phyloP scores from a whole-genome alignment of 495 filamentous ascomycete genomes.

The Letharia lupina region DNA sequence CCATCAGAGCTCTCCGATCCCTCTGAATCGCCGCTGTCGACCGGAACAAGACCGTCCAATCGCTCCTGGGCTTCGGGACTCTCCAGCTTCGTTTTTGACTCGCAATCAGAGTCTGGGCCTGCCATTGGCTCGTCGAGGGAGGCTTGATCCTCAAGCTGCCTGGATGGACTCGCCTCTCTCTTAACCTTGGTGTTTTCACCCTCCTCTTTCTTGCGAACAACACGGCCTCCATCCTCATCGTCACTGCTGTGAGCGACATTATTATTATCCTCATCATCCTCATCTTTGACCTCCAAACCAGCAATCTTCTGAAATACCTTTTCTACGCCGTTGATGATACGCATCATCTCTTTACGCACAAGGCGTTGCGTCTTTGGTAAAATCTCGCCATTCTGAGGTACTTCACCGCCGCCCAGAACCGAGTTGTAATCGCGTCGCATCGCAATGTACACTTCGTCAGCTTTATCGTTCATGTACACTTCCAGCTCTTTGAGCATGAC shows the following conservation, averaged over 20 bases:
- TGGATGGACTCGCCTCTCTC: neutral
- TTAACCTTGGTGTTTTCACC: neutral
- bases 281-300: slow-evolving; percentile 21
- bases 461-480: slow-evolving; percentile 31
- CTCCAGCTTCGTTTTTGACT: neutral
- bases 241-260: slow-evolving; percentile 1
- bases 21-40: neutral
- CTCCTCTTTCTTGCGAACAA: neutral
- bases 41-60: neutral
- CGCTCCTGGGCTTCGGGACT: neutral
- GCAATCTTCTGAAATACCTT: slow-evolving; percentile 16
- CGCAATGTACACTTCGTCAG: slow-evolving; percentile 35
- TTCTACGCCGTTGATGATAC: slow-evolving; percentile 19
- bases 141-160: neutral
- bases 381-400: slow-evolving; percentile 14
- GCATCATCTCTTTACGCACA: slow-evolving; percentile 20
- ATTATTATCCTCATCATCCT: slow-evolving; percentile 11
- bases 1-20: neutral
- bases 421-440: slow-evolving; percentile 39
- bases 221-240: neutral
- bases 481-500: slow-evolving; percentile 32
- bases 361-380: slow-evolving; percentile 20
- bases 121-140: neutral
- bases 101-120: neutral
- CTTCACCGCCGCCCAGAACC: slow-evolving; percentile 27